These are phyloP conservation scores for Cladophialophora immunda DNA, from an alignment of 2,329 filamentous ascomycete species.

Conservation along the genomic window DNA sequence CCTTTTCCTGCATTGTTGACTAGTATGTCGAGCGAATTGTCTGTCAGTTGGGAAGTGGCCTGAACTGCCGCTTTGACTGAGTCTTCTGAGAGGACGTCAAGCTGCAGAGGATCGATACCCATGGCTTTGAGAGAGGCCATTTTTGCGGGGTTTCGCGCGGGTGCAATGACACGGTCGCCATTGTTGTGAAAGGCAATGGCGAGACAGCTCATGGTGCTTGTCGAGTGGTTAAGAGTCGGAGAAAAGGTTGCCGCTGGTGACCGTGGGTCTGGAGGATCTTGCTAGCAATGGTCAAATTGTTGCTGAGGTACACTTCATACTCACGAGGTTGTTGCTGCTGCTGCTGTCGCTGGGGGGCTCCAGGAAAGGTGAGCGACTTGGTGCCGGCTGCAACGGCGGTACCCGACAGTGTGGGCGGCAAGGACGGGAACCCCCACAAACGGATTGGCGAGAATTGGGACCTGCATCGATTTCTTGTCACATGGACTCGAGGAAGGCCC, in stretches of 20 bases:
- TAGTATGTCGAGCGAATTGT: conserved; percentile 51
- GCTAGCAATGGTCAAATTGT: background rate
- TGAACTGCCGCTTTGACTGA: conserved; percentile 46
- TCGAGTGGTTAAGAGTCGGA: background rate
- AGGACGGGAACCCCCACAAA: background rate
- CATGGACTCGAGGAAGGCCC: background rate
- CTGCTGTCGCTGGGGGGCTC: background rate
- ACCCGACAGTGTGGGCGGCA: too few species aligned
- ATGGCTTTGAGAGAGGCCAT: conserved; percentile 40
- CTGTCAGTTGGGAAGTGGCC: conserved; percentile 34
- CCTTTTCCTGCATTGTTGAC: conserved; percentile 58
- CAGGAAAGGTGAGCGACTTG: too few species aligned
- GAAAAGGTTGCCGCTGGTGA: background rate
- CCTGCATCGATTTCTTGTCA: background rate
- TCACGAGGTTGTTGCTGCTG: conserved; percentile 2
- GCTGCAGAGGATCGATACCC: conserved; percentile 43
- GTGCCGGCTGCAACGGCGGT: too few species aligned
- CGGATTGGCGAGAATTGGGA: background rate
- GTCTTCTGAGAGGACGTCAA: conserved; percentile 45
- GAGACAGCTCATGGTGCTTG: conserved; percentile 45
- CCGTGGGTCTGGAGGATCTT: conserved; percentile 8
- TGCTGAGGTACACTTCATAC: background rate
- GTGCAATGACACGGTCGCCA: conserved; percentile 52
- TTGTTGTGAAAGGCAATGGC: conserved; percentile 48
- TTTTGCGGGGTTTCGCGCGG: conserved; percentile 49